A percentile compares a stretch with the other conserved stretches of the same genome.
These are phyloP conservation scores for Macrocybe sp. DNA, from an alignment of 1,284 basidiomycete species.

Conservation along the genomic window DNA sequence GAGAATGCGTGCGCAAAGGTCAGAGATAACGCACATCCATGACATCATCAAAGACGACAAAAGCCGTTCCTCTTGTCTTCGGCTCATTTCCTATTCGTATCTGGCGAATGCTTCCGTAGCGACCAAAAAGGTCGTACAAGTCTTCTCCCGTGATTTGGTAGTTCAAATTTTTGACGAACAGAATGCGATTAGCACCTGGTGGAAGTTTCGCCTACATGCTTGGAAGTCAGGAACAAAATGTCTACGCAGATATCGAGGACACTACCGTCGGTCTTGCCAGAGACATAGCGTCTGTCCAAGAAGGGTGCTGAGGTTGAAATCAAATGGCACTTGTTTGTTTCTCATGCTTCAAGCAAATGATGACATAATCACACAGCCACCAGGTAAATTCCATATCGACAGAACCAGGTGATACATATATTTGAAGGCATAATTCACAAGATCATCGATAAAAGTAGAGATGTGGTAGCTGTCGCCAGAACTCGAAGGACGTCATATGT, in stretches of 20 bases:
- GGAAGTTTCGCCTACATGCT: conserved; percentile 67
- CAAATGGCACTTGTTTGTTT: no score
- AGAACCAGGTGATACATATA: no score
- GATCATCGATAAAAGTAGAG: no score
- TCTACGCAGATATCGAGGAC: conserved; percentile 17
- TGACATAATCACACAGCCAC: no score
- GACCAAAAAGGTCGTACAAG: conserved; percentile 95
- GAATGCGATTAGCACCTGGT: conserved; percentile 78
- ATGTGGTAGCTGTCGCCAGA: no score
- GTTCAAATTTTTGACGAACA: conserved; percentile 89
- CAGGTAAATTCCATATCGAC: no score
- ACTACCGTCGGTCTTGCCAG: conserved; percentile 58
- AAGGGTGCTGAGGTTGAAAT: no score
- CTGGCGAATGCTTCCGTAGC: conserved; percentile 96
- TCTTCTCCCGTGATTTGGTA: conserved; percentile 94
- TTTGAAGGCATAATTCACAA: no score
- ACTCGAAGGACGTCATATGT: no score
- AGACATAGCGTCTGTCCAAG: conserved; percentile 39
- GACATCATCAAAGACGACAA: conserved; percentile 88
- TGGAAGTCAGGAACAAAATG: conserved; percentile 2
- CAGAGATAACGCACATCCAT: conserved; percentile 67
- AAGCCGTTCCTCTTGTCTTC: conserved; percentile 95
- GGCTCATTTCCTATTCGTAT: conserved; percentile 89
- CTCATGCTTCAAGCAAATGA: no score
- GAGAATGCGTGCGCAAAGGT: conserved; percentile 3